Evolutionary conservation across 23 red algal genomes (phyloP), one percentile per base, ranked within the genome.

Genomic region (Pyropia haitanensis): DNA sequence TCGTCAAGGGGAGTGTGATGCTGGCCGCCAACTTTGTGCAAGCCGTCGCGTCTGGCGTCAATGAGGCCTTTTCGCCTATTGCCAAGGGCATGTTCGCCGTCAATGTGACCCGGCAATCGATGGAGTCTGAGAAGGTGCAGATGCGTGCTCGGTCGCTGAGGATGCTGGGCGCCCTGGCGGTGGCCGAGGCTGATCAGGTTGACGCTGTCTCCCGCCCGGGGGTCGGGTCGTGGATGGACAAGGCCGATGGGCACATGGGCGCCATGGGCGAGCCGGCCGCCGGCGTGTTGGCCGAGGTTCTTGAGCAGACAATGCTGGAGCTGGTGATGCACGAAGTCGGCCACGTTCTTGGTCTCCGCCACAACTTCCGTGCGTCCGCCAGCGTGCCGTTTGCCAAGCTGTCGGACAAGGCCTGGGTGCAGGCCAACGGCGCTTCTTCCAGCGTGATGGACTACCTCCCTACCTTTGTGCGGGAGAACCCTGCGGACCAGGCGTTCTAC

Each of bases 371-470:
- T 2, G 73, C 25, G 0, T 51, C 30, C 15, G 73, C 73, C 4
- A 77, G 64, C 29, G 24, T 56, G n/a, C 60, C 33, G 3, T 77
- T 60, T 18, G 49, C 33, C 57, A 19, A 77, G 32, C 58, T 77
- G 14, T 51, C 18, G 0, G 53, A 77, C 29, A 26, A 18, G 32
- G 48, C 57, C 59, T 77, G 27, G 6, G 73, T 77, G 1, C 33
- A 53, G 24, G 57, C 21, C 2, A 17, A 77, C 28, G 73, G 73
- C 46, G 65, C 64, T 9, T 34, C 8, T 21, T 50, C 73, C 3
- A 27, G 16, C 0, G 63, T 77, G 49, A 77, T 77, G 73, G 73
- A 77, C 30, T 77, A 77, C 73, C 20, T 68, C 24, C 58, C 73
- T 0, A 27, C 49, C 14, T 12, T 64, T 18, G 29, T 77, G 23